Conservation (phyloP, 306 rosid species). For the Rubus idaeus region DNA sequence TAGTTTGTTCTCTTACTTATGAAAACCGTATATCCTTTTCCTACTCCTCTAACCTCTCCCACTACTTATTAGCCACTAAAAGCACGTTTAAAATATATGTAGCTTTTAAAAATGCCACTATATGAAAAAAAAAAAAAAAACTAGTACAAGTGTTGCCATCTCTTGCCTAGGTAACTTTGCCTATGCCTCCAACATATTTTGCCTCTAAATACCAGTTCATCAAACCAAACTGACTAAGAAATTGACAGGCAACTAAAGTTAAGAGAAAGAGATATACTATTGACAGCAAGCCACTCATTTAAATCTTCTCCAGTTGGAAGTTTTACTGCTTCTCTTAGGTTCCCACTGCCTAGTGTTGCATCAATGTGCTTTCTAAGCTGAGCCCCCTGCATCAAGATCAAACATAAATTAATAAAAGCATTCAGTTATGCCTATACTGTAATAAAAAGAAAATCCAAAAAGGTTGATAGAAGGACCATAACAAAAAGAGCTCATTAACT, state of each 20-base stretch:
- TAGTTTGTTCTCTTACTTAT: neutral
- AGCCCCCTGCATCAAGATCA: conserved; percentile 75
- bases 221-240: neutral
- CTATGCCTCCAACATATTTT: conserved; percentile 11
- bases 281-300: conserved; percentile 99
- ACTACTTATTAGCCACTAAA: neutral
- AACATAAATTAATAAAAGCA: conserved; percentile 9
- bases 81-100: neutral
- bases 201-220: neutral
- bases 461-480: neutral
- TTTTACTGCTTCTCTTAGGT: conserved; percentile 98
- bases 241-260: neutral
- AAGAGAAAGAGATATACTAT: conserved; percentile 54
- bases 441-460: neutral
- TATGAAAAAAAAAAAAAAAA: neutral
- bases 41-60: neutral
- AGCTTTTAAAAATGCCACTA: neutral
- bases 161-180: neutral
- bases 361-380: conserved; percentile 97
- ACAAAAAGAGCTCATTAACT: neutral
- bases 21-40: neutral
- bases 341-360: conserved; percentile 97
- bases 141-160: neutral
- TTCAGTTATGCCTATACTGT: neutral
- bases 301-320: conserved; percentile 99